Evolutionary conservation across 2,329 filamentous ascomycete species (phyloP).

Genomic region (Ophiosphaerella narmari): DNA sequence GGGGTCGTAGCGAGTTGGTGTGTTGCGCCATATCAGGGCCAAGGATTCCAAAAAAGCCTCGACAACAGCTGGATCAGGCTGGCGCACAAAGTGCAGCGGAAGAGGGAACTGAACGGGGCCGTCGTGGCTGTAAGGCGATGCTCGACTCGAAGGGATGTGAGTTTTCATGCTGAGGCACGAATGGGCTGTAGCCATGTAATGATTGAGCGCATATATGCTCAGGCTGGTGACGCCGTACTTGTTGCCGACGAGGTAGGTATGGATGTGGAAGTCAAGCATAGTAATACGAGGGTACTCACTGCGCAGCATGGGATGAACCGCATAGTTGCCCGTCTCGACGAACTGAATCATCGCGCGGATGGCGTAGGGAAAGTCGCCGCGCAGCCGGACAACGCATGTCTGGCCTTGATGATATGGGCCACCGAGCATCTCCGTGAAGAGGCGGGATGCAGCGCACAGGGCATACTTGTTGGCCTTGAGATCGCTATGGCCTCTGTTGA

Average conservation of each 20-base stretch:
- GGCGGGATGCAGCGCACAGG: conserved; percentile 17
- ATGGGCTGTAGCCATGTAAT: conserved; percentile 10
- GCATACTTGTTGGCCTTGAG: conserved; percentile 20
- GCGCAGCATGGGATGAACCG: conserved; percentile 12
- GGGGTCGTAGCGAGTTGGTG: conserved; percentile 10
- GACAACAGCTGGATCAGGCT: not conserved
- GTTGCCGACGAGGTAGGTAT: conserved; percentile 25
- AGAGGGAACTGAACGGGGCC: too few relatives aligned
- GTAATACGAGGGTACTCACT: conserved; percentile 19
- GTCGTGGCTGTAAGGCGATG: too few relatives aligned
- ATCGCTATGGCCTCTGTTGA: conserved; percentile 18
- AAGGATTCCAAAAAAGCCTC: conserved; percentile 23
- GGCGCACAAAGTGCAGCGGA: too few relatives aligned
- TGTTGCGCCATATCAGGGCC: conserved; percentile 29
- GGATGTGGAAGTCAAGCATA: conserved; percentile 30
- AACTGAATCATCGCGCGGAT: conserved; percentile 25
- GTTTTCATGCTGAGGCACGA: too few relatives aligned
- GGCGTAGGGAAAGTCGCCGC: conserved; percentile 26
- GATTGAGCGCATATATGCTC: conserved; percentile 8
- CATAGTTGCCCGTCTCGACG: conserved; percentile 22
- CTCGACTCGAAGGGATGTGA: not conserved
- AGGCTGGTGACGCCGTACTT: conserved; percentile 26
- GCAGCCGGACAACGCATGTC: conserved; percentile 20
- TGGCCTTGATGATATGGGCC: conserved; percentile 10
- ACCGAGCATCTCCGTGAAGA: conserved; percentile 19